Evolutionary conservation across 352 stramenopile species (phyloP).

Genomic region (Globisporangium middletonii): DNA sequence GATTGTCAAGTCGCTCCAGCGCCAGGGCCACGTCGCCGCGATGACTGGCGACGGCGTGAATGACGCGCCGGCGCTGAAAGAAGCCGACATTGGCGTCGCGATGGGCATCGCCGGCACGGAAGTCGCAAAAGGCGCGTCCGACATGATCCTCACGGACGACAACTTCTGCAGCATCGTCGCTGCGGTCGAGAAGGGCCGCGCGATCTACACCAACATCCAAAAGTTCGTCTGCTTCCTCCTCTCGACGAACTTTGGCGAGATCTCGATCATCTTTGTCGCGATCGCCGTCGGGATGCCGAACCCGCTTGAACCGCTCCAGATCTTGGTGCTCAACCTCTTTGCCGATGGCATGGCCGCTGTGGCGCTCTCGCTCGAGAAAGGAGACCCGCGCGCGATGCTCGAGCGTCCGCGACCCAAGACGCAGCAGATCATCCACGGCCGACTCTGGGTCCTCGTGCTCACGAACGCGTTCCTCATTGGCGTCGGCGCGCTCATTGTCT

Average conservation of each 20-base stretch:
- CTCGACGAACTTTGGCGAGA: slow-evolving; percentile 96
- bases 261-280: slow-evolving; percentile 81
- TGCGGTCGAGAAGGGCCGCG: slow-evolving; percentile 93
- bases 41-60: slow-evolving; percentile 99
- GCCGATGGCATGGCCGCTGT: slow-evolving; percentile 90
- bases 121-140: slow-evolving; percentile 96
- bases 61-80: slow-evolving; percentile 93
- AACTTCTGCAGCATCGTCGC: slow-evolving; percentile 98
- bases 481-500: slow-evolving; percentile 35
- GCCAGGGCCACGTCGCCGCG: slow-evolving; percentile 8
- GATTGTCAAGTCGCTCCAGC: slow-evolving; percentile 12
- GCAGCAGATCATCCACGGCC: slow-evolving; percentile 48
- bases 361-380: slow-evolving; percentile 63
- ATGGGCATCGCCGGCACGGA: slow-evolving; percentile 97
- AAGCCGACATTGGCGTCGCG: slow-evolving; percentile 44
- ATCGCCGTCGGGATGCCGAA: slow-evolving; percentile 58
- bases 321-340: slow-evolving; percentile 98
- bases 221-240: slow-evolving; percentile 99
- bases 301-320: slow-evolving; percentile 95
- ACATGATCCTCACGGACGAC: slow-evolving; percentile 98
- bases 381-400: slow-evolving; percentile 59
- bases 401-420: slow-evolving; percentile 53
- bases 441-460: slow-evolving; percentile 58
- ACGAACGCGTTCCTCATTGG: slow-evolving; percentile 58
- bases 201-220: slow-evolving; percentile 97